A percentile compares a stretch with the other conserved stretches of the same genome.
Evolutionary conservation across 305 asterid species (phyloP).

Genomic region (Plantago lanceolata): DNA sequence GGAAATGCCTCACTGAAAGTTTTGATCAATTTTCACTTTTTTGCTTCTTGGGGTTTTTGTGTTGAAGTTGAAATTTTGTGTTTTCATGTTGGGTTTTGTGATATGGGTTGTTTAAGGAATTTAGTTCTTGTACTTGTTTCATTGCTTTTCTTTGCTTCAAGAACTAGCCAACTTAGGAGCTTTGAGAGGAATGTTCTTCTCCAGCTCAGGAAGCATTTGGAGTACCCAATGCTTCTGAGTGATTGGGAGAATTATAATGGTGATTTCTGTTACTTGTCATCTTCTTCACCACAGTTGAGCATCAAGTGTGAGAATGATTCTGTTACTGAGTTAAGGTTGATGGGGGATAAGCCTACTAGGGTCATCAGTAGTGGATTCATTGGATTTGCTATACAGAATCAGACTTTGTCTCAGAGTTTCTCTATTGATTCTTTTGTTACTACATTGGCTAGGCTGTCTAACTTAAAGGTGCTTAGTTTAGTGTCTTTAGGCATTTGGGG

Average conservation of each 20-base stretch:
- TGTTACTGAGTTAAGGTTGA: conserved; percentile 72
- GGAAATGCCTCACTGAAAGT: conserved; percentile 2
- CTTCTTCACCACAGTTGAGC: conserved; percentile 52
- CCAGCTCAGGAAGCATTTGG: conserved; percentile 82
- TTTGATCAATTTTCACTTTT: conserved; percentile 16
- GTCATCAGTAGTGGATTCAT: conserved; percentile 38
- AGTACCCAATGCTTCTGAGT: conserved; percentile 52
- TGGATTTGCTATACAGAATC: conserved; percentile 60
- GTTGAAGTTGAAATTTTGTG: conserved; percentile 10
- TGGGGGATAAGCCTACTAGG: conserved; percentile 64
- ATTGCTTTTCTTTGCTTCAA: conserved; percentile 44
- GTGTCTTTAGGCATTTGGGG: conserved; percentile 94
- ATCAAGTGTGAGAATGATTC: conserved; percentile 59
- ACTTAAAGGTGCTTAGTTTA: conserved; percentile 64
- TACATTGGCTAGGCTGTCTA: conserved; percentile 68
- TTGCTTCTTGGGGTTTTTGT: conserved; percentile 35
- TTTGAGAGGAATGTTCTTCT: conserved; percentile 71
- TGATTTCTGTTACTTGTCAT: conserved; percentile 53
- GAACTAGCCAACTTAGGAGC: conserved; percentile 49
- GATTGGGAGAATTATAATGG: conserved; percentile 46
- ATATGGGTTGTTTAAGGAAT: conserved; percentile 37
- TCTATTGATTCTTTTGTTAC: conserved; percentile 80
- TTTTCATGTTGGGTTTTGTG: neutral
- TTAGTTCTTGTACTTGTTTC: conserved; percentile 37
- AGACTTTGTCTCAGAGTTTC: conserved; percentile 64